Conservation (phyloP, 352 stramenopile genomes). For the Globisporangium paroecandrum region DNA sequence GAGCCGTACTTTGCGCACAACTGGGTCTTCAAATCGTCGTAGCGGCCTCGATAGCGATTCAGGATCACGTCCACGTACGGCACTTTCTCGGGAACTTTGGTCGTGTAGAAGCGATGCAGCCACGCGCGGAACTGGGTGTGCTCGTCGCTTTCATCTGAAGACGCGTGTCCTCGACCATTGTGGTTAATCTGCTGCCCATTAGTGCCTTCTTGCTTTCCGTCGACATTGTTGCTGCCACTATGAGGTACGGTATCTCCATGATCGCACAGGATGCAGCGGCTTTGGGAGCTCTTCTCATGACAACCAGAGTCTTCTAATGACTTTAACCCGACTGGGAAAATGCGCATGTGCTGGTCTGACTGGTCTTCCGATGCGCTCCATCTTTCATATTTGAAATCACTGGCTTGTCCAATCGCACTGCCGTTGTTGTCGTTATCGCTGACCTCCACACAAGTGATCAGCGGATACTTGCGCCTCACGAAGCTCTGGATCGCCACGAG, state of each 20-base stretch:
- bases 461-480: constrained; percentile 59
- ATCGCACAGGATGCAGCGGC: constrained; percentile 8
- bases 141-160: constrained; percentile 23
- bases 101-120: constrained; percentile 46
- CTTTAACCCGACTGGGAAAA: constrained; percentile 26
- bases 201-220: not conserved
- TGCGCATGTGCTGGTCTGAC: constrained; percentile 30
- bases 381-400: constrained; percentile 19
- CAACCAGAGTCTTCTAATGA: not conserved
- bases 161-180: constrained; percentile 9
- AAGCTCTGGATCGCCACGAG: constrained; percentile 61
- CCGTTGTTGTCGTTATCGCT: not conserved
- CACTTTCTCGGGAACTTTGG: constrained; percentile 42
- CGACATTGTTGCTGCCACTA: not conserved
- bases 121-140: constrained; percentile 35
- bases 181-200: not conserved
- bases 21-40: constrained; percentile 53
- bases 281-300: not conserved
- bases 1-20: constrained; percentile 49
- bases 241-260: not conserved
- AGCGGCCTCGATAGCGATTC: constrained; percentile 47
- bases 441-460: constrained; percentile 52
- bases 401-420: not conserved
- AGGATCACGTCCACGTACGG: constrained; percentile 59
- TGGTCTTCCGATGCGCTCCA: constrained; percentile 22